Percentiles rank a stretch among this genome's conserved stretches.
phyloP scores from a whole-genome alignment of 148 eudicot species.

The Euryodendron excelsum region DNA sequence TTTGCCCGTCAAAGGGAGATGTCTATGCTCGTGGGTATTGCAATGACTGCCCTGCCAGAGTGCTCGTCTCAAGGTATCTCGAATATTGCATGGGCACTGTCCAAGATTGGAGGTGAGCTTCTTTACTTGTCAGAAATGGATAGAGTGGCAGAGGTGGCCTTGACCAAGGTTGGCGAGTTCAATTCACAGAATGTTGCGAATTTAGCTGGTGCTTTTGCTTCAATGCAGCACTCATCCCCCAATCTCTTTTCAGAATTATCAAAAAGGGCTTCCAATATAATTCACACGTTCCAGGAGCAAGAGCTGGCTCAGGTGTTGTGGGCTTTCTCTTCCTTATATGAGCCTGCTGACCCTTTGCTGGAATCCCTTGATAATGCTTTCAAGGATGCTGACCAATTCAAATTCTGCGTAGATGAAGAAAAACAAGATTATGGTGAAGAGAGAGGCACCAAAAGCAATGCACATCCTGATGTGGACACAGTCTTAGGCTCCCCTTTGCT shows the following conservation, averaged over 20 bases:
- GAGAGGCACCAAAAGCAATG: constrained; percentile 11
- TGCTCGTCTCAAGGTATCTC: constrained; percentile 94
- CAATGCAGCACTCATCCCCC: constrained; percentile 92
- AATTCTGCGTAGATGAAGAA: constrained; percentile 30
- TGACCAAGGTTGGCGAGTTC: constrained; percentile 65
- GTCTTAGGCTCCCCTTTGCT: constrained; percentile 31
- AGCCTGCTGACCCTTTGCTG: constrained; percentile 58
- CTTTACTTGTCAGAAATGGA: constrained; percentile 94
- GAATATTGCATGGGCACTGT: constrained; percentile 92
- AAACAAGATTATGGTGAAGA: constrained; percentile 23
- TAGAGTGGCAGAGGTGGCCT: constrained; percentile 80
- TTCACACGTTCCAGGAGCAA: constrained; percentile 72
- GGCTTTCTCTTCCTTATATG: constrained; percentile 88
- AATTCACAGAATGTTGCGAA: constrained; percentile 96
- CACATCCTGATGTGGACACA: constrained; percentile 10
- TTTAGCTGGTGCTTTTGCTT: constrained; percentile 93
- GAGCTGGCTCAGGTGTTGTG: constrained; percentile 92
- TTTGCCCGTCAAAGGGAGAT: constrained; percentile 91
- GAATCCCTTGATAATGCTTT: constrained; percentile 68
- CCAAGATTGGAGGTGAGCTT: constrained; percentile 95
- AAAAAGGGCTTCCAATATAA: constrained; percentile 58
- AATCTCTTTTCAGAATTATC: constrained; percentile 66
- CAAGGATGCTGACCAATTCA: constrained; percentile 45
- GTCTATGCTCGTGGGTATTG: constrained; percentile 92
- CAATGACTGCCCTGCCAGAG: constrained; percentile 79